Evolutionary conservation across 345 rosid species (phyloP), one percentile per base, ranked within the genome.

Genomic region (Aquilaria yunnanensis): DNA sequence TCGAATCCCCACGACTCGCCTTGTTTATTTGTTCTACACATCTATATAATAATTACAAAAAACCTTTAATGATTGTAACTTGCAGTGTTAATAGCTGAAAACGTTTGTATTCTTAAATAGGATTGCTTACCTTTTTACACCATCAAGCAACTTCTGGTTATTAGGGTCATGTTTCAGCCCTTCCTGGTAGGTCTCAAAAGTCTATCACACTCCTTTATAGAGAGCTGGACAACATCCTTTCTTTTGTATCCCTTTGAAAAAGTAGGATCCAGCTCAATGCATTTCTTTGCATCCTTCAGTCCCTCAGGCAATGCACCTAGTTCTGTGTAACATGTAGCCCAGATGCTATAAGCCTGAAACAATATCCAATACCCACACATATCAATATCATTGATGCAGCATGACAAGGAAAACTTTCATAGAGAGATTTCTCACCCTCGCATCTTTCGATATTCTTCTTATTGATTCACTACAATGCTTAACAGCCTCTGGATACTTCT

Each of bases 241-340:
- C 99, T 81, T 47, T 84, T 95, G 67, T 95, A 95, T 52, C 99
- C 99, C 83, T 95, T 95, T 3, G 90, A 52, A 71, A 95, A 95
- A 47, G 96, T 85, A 56, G 97, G 96, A 77, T 91, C 93, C 3
- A 95, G 96, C 78, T 89, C 99, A 49, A 91, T 87, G 77, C 97
- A 95, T 60, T 85, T 95, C 52, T 95, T 97, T 31, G 99, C 99
- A 74, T 91, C 97, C 76, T 95, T 95, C 78, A 95, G 66, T 45
- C 91, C 97, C 72, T 95, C 99, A 0, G 99, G 99, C 77, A 91
- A 62, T 50, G 99, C 99, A 52, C 87, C 88, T 5, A 95, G 76
- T 63, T 91, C 89, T 0, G 99, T 91, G 79, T 95, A 95, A 78
- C 96, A 89, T 30, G 99, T 96, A 75, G 99, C 99, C 75, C 98